Percentiles rank a stretch among this genome's conserved stretches.
phyloP scores from a whole-genome alignment of 1,284 basidiomycete species.

The Butyriboletus appendiculatus region DNA sequence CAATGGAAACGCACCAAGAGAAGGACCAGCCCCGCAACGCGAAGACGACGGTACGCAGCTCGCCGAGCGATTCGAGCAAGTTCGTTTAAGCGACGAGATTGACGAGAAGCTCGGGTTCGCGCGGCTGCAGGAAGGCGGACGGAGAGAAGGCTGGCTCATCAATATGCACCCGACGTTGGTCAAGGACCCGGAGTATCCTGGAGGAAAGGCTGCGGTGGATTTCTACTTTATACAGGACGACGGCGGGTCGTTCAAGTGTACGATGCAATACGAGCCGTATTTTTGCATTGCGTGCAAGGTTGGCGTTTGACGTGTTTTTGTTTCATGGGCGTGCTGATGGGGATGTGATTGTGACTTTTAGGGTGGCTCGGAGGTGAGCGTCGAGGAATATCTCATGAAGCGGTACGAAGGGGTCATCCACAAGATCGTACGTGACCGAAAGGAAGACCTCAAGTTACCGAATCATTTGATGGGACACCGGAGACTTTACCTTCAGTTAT shows the following conservation, averaged over 20 bases:
- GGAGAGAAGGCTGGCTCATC: constrained; percentile 90
- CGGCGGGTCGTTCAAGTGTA: constrained; percentile 95
- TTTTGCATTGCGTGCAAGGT: constrained; percentile 93
- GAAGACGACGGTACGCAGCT: constrained; percentile 87
- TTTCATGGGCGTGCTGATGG: constrained; percentile 1
- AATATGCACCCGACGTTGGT: constrained; percentile 98
- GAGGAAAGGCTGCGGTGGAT: constrained; percentile 89
- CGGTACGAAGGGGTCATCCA: constrained; percentile 88
- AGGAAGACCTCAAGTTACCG: constrained; percentile 94
- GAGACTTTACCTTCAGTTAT: constrained; percentile 86
- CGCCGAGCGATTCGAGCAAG: constrained; percentile 82
- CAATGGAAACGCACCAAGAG: constrained; percentile 43
- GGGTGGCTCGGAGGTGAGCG: constrained; percentile 85
- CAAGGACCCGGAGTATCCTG: constrained; percentile 79
- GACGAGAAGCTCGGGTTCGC: constrained; percentile 94
- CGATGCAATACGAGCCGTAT: constrained; percentile 92
- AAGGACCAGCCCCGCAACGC: constrained; percentile 57
- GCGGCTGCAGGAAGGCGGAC: constrained; percentile 71
- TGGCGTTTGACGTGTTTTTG: constrained; percentile 19
- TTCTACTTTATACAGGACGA: constrained; percentile 99
- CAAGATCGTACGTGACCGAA: constrained; percentile 79
- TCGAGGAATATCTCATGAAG: constrained; percentile 97
- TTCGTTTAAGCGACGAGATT: constrained; percentile 78
- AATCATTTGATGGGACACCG: constrained; percentile 96
- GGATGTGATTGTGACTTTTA: constrained; percentile 32